These are phyloP conservation scores for Helminthosporium solani DNA, from an alignment of 2,329 filamentous ascomycete species.

Conservation along the genomic window DNA sequence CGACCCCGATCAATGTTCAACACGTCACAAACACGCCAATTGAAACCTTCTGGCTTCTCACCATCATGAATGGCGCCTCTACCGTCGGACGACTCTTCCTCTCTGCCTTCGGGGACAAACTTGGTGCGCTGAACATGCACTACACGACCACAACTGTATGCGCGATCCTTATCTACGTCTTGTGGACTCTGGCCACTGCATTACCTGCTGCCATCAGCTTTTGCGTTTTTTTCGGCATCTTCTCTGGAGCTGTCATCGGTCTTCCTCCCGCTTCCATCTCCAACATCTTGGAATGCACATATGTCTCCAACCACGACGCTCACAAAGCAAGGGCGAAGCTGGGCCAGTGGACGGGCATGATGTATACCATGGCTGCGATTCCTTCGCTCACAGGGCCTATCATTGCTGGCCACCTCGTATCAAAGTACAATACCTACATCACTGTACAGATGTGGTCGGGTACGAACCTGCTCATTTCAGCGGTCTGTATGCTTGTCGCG, in stretches of 20 bases:
- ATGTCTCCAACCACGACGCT: constrained; percentile 19
- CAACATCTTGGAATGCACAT: constrained; percentile 45
- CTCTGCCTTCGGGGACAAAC: constrained; percentile 48
- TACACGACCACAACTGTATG: constrained; percentile 44
- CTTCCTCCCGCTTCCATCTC: constrained; percentile 53
- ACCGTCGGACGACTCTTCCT: constrained; percentile 50
- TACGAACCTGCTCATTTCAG: constrained; percentile 43
- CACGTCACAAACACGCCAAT: constrained; percentile 35
- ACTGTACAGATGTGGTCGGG: constrained; percentile 53
- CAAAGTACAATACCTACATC: constrained; percentile 43
- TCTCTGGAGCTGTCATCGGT: constrained; percentile 53
- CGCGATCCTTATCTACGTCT: constrained; percentile 45
- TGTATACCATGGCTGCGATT: constrained; percentile 50
- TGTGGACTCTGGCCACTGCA: constrained; percentile 47
- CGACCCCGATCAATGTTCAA: constrained; percentile 5
- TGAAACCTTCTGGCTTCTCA: constrained; percentile 51
- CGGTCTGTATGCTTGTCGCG: constrained; percentile 44
- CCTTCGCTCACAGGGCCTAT: constrained; percentile 51
- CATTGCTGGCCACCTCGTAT: constrained; percentile 50
- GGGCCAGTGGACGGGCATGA: constrained; percentile 56
- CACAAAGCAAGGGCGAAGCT: constrained; percentile 42
- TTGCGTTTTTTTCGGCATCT: constrained; percentile 51
- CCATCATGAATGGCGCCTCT: constrained; percentile 53
- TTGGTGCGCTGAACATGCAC: constrained; percentile 51
- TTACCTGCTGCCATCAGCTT: constrained; percentile 48